Evolutionary conservation across 495 filamentous ascomycete species (phyloP).

Genomic region (Massariosphaeria phaeospora): DNA sequence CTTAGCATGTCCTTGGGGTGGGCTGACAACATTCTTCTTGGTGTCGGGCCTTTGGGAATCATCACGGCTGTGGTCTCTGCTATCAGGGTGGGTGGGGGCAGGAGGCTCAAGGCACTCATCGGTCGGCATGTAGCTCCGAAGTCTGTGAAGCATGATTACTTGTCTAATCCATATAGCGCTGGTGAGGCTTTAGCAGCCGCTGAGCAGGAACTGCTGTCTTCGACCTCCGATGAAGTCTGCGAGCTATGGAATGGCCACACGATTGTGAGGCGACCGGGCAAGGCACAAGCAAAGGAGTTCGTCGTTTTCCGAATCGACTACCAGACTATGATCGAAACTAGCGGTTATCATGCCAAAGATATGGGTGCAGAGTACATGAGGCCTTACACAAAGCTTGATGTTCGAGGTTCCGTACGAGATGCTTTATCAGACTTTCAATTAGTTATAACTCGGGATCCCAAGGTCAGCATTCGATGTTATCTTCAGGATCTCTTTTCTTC

Average conservation of each 20-base stretch:
- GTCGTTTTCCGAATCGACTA: too few species aligned
- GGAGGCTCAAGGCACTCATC: conserved; percentile 29
- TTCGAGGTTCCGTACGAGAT: too few species aligned
- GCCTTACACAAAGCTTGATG: too few species aligned
- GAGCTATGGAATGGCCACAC: conserved; percentile 13
- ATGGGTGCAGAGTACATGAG: too few species aligned
- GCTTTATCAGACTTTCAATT: too few species aligned
- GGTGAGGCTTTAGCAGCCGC: conserved; percentile 1
- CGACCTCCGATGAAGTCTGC: conserved; percentile 8
- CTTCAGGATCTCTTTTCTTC: too few species aligned
- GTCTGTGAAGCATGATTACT: background rate
- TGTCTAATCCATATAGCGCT: background rate
- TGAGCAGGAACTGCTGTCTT: conserved; percentile 16
- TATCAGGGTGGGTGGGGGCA: conserved; percentile 12
- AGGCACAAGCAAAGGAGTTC: conserved; percentile 1
- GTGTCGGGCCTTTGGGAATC: conserved; percentile 20
- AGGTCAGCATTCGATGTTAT: too few species aligned
- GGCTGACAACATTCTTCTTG: conserved; percentile 34
- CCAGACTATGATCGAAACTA: too few species aligned
- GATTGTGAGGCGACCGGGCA: conserved; percentile 27
- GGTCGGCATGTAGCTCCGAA: background rate
- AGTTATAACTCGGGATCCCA: too few species aligned
- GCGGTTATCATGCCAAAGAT: too few species aligned
- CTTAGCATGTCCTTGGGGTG: conserved; percentile 25
- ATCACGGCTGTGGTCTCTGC: conserved; percentile 14